Evolutionary conservation across 2,329 filamentous ascomycete species (phyloP).

Genomic region (Fusarium begoniae): DNA sequence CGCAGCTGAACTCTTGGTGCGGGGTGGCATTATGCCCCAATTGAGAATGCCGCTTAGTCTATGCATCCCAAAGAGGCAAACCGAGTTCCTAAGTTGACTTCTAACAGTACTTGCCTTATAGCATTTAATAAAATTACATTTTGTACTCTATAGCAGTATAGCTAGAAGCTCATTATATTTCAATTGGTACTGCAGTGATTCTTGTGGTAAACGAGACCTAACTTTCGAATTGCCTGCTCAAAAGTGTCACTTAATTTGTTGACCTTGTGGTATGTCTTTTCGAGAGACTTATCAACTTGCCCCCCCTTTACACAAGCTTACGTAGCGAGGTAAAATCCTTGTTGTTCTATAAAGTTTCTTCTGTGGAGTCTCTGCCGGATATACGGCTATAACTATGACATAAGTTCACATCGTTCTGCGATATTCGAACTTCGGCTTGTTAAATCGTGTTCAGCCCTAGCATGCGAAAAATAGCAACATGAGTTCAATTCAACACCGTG

Average conservation of each 20-base stretch:
- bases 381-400: not conserved
- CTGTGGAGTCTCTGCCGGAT: not conserved
- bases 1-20: not conserved
- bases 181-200: not conserved
- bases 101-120: not conserved
- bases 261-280: not conserved
- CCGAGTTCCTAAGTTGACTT: not conserved
- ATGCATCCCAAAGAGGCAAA: not conserved
- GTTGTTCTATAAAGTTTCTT: not conserved
- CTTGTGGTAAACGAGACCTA: not conserved
- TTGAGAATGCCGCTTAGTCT: not conserved
- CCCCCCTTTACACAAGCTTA: not conserved
- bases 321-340: not conserved
- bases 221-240: fast-evolving
- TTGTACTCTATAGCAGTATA: not conserved
- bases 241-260: fast-evolving
- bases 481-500: not conserved
- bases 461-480: fast-evolving
- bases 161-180: not conserved
- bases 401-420: not conserved
- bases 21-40: not conserved
- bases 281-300: too few relatives aligned
- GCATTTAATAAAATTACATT: not conserved
- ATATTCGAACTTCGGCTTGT: too few relatives aligned
- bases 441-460: not conserved